These are phyloP conservation scores for Colletotrichum trifolii DNA, from an alignment of 2,329 filamentous ascomycete species.

Conservation along the genomic window DNA sequence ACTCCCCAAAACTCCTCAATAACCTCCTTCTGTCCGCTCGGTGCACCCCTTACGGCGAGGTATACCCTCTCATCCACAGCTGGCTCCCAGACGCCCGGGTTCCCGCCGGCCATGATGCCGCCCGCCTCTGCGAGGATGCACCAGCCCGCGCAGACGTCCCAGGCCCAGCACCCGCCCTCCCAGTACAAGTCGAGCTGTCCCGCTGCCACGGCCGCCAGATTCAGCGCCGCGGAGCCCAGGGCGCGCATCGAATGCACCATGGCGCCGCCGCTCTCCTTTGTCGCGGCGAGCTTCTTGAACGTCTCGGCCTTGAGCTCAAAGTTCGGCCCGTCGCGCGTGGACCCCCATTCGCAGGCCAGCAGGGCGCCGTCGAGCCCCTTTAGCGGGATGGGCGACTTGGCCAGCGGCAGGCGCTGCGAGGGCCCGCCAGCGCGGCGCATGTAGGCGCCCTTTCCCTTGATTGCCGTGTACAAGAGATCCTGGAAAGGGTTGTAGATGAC, in stretches of 20 bases:
- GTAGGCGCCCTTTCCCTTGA: constrained; percentile 75
- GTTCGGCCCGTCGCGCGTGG: constrained; percentile 74
- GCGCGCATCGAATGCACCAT: constrained; percentile 83
- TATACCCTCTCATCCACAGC: constrained; percentile 70
- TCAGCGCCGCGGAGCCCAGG: constrained; percentile 79
- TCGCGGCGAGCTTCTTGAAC: constrained; percentile 69
- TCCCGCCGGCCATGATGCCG: constrained; percentile 77
- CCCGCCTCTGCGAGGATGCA: constrained; percentile 80
- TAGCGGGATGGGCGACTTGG: constrained; percentile 64
- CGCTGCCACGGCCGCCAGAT: constrained; percentile 77
- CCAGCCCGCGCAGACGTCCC: constrained; percentile 88
- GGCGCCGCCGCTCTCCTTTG: constrained; percentile 71
- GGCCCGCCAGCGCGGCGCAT: constrained; percentile 57
- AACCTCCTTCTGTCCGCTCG: constrained; percentile 68
- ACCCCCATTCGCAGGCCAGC: constrained; percentile 80
- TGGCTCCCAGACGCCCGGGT: constrained; percentile 77
- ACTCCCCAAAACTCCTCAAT: constrained; percentile 73
- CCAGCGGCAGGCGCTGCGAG: constrained; percentile 53
- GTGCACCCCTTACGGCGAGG: constrained; percentile 70
- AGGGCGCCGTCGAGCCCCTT: constrained; percentile 70
- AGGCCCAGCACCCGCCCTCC: constrained; percentile 87
- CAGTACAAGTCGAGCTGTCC: constrained; percentile 81
- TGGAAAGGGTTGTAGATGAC: constrained; percentile 86
- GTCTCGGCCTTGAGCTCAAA: constrained; percentile 76
- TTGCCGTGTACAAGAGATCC: constrained; percentile 74